Percentiles rank a stretch among this genome's conserved stretches.
phyloP scores from a whole-genome alignment of 805 yeast genomes.

The Zygosaccharomyces rouxii region DNA sequence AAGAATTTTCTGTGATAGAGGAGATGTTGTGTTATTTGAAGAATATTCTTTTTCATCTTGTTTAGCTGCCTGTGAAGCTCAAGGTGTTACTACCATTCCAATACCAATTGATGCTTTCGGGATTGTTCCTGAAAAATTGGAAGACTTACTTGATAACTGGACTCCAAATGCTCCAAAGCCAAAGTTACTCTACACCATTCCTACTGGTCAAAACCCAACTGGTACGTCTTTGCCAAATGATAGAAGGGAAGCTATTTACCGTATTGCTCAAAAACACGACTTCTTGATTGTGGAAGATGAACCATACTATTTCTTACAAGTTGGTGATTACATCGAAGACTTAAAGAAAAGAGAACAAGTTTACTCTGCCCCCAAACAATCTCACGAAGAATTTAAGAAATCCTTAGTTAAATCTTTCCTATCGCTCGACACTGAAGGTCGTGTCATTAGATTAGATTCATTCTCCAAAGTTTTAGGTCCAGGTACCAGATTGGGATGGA shows the following conservation, averaged over 20 bases:
- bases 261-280: slow-evolving; percentile 79
- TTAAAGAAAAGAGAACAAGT: slow-evolving; percentile 31
- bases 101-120: slow-evolving; percentile 78
- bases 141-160: slow-evolving; percentile 63
- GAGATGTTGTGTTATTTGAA: slow-evolving; percentile 81
- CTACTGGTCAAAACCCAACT: slow-evolving; percentile 98
- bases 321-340: slow-evolving; percentile 66
- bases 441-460: slow-evolving; percentile 85
- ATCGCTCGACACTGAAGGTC: slow-evolving; percentile 76
- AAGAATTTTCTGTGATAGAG: slow-evolving; percentile 70
- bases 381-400: slow-evolving; percentile 62
- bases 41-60: slow-evolving; percentile 82
- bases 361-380: slow-evolving; percentile 20
- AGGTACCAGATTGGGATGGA: slow-evolving; percentile 86
- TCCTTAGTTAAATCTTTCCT: slow-evolving; percentile 73
- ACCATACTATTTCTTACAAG: slow-evolving; percentile 94
- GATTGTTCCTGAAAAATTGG: slow-evolving; percentile 67
- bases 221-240: slow-evolving; percentile 77
- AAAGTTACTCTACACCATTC: slow-evolving; percentile 80
- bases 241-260: slow-evolving; percentile 73
- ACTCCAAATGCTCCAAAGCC: slow-evolving; percentile 61
- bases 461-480: slow-evolving; percentile 92
- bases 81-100: slow-evolving; percentile 64
- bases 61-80: slow-evolving; percentile 72
- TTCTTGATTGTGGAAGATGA: slow-evolving; percentile 89